Percentiles rank a stretch among this genome's conserved stretches.
These are phyloP conservation scores for Podila epicladia DNA, from an alignment of 192 early-diverging fungal species.

Conservation along the genomic window DNA sequence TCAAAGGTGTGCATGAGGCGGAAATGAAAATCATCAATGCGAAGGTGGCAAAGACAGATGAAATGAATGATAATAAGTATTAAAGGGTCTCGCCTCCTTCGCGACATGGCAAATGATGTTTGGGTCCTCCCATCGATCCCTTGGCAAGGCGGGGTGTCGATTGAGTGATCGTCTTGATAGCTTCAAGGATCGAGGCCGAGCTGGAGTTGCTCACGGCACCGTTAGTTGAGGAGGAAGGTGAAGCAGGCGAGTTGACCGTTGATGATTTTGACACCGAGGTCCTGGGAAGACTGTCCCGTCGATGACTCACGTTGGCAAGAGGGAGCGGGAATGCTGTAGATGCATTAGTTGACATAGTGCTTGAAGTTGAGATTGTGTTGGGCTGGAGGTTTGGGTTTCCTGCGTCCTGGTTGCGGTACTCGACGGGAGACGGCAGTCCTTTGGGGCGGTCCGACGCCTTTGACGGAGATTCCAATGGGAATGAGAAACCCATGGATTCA, in stretches of 20 bases:
- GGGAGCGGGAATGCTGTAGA: neutral
- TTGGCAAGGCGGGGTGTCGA: constrained; percentile 23
- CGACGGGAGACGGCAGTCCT: neutral
- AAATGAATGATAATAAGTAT: neutral
- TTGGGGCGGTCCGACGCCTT: neutral
- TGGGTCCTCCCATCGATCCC: neutral
- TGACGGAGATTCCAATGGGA: neutral
- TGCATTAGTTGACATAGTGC: neutral
- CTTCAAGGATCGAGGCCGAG: constrained; percentile 11
- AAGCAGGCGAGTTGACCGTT: neutral
- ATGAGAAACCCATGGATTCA: neutral
- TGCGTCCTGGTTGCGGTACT: neutral
- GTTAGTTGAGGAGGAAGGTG: neutral
- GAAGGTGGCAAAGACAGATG: too few relatives aligned
- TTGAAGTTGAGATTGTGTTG: neutral
- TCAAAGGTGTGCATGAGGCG: too few relatives aligned
- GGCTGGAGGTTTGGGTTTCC: neutral
- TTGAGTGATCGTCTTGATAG: constrained; percentile 27
- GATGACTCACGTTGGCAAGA: neutral
- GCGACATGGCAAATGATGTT: constrained; percentile 3
- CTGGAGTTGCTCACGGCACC: neutral
- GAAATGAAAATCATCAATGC: too few relatives aligned
- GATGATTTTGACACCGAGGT: neutral
- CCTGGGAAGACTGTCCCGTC: constrained; percentile 1
- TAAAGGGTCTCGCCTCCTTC: constrained; percentile 12